These are phyloP conservation scores for Lentinula aciculospora DNA, from an alignment of 768 basidiomycete species.

Conservation along the genomic window DNA sequence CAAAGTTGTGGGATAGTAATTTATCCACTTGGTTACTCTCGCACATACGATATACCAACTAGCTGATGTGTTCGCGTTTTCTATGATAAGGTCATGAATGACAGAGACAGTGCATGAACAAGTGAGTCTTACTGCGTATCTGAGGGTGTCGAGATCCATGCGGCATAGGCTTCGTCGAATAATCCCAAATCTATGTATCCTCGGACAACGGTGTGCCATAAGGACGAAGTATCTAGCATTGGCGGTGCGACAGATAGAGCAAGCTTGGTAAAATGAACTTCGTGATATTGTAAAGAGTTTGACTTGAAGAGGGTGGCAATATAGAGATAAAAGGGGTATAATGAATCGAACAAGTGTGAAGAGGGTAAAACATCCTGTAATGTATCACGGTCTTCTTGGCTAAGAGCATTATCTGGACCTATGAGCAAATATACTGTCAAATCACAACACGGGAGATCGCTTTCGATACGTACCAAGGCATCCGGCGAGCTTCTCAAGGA, in stretches of 20 bases:
- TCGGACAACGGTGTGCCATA: slow-evolving; percentile 79
- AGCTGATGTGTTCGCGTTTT: slow-evolving; percentile 75
- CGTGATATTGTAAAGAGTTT: slow-evolving; percentile 46
- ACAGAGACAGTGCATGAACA: slow-evolving; percentile 6
- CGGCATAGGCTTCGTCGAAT: slow-evolving; percentile 86
- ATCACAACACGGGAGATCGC: slow-evolving; percentile 7
- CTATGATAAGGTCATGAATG: slow-evolving; percentile 32
- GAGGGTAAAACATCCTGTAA: slow-evolving; percentile 58
- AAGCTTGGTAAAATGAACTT: slow-evolving; percentile 71
- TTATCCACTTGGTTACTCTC: slow-evolving; percentile 77
- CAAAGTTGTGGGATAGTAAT: slow-evolving; percentile 79
- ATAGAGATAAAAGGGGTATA: slow-evolving; percentile 75
- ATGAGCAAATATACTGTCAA: slow-evolving; percentile 11
- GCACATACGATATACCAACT: slow-evolving; percentile 89
- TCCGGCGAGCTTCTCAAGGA: slow-evolving; percentile 71
- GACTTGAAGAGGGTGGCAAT: slow-evolving; percentile 70
- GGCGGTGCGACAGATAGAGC: slow-evolving; percentile 67
- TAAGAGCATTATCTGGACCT: slow-evolving; percentile 45
- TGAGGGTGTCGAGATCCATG: slow-evolving; percentile 69
- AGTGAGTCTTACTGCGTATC: slow-evolving; percentile 64
- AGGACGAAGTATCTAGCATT: slow-evolving; percentile 49
- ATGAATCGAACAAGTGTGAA: slow-evolving; percentile 48
- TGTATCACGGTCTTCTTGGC: slow-evolving; percentile 59
- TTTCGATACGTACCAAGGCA: slow-evolving; percentile 55
- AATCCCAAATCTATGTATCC: slow-evolving; percentile 66